phyloP scores from a whole-genome alignment of 192 early-diverging fungal genomes.

The Polychytrium aggregatum region DNA sequence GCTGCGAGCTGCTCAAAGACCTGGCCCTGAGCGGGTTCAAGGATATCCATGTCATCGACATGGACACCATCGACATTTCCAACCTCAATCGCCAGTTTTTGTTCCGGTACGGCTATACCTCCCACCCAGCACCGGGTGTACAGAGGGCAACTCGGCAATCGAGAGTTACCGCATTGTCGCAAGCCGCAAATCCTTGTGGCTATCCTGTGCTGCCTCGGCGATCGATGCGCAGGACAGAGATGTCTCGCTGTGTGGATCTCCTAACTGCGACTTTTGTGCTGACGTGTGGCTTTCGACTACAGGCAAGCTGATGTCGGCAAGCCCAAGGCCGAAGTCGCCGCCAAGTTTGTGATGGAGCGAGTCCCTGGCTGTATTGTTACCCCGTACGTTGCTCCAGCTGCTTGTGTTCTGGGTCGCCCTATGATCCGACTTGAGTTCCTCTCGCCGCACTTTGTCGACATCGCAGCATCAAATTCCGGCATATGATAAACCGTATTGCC shows the following conservation, averaged over 20 bases:
- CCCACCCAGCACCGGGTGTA: neutral
- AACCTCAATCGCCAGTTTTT: slow-evolving; percentile 98
- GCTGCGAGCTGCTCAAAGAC: slow-evolving; percentile 96
- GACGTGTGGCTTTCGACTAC: neutral
- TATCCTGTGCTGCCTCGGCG: no score
- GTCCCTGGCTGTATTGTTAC: slow-evolving; percentile 71
- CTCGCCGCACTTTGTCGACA: no score
- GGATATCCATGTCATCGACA: slow-evolving; percentile 83
- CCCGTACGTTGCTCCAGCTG: slow-evolving; percentile 57
- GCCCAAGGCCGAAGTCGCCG: slow-evolving; percentile 74
- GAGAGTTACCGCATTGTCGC: no score
- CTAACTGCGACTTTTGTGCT: no score
- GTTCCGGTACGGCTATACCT: slow-evolving; percentile 52
- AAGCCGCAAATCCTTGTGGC: no score
- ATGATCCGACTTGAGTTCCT: no score
- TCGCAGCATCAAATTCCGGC: no score
- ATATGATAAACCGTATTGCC: neutral
- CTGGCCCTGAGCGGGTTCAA: slow-evolving; percentile 81
- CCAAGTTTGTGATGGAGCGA: slow-evolving; percentile 67
- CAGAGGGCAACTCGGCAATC: no score
- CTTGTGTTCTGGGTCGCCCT: slow-evolving; percentile 33
- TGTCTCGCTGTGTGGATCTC: no score
- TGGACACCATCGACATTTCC: slow-evolving; percentile 97
- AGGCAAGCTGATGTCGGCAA: slow-evolving; percentile 66
- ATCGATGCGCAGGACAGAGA: no score